These are phyloP conservation scores for Alternaria consortialis DNA, from an alignment of 2,329 filamentous ascomycete genomes.

Conservation along the genomic window DNA sequence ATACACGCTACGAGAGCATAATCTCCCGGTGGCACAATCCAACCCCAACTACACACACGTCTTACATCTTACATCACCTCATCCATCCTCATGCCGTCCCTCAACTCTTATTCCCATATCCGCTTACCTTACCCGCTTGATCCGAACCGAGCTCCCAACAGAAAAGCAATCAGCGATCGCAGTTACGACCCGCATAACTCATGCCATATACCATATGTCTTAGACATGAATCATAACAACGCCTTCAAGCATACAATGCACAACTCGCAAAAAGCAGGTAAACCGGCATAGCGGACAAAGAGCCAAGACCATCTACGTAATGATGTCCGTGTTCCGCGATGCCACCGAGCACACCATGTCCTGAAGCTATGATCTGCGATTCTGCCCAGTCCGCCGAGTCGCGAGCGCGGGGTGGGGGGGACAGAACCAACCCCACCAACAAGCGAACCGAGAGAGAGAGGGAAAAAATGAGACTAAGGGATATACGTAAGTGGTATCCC, in stretches of 20 bases:
- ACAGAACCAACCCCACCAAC: not conserved
- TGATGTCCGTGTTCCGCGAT: not conserved
- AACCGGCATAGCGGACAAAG: not conserved
- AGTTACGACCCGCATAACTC: not conserved
- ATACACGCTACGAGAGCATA: not conserved
- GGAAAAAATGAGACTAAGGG: not conserved
- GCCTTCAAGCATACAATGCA: not conserved
- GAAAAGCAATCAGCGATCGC: not conserved
- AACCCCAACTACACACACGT: not conserved
- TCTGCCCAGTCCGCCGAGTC: not conserved
- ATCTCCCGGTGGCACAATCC: not conserved
- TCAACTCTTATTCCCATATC: not conserved
- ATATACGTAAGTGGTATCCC: not conserved
- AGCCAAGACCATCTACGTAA: not conserved
- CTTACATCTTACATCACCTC: conserved; percentile 1
- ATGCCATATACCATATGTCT: not conserved
- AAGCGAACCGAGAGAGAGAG: not conserved
- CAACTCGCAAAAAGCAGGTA: not conserved
- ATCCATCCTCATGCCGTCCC: not conserved
- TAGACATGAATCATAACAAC: not conserved
- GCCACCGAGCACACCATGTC: not conserved
- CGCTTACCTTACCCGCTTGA: not conserved
- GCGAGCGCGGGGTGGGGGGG: not conserved
- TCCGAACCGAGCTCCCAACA: not conserved
- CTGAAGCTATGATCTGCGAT: not conserved